These are phyloP conservation scores for Eucalyptus microcorys DNA, from an alignment of 345 rosid species.

Conservation along the genomic window DNA sequence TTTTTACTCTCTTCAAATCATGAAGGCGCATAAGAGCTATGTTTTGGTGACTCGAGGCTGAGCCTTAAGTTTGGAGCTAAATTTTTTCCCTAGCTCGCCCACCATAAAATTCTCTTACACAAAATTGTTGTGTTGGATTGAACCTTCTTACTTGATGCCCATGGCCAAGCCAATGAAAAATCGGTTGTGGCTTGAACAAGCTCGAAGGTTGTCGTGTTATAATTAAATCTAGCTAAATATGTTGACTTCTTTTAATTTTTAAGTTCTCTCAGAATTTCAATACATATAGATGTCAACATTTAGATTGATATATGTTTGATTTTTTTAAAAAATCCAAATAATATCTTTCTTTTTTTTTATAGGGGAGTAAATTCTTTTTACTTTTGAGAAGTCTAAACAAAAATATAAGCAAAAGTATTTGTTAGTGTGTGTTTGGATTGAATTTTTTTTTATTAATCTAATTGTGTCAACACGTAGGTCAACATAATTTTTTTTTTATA, in stretches of 20 bases:
- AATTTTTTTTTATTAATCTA: background rate
- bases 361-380: background rate
- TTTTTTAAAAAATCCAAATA: background rate
- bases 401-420: background rate
- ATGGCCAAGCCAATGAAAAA: too few relatives aligned
- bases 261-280: background rate
- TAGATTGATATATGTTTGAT: background rate
- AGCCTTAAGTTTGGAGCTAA: background rate
- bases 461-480: background rate
- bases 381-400: background rate
- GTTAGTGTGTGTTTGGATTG: background rate
- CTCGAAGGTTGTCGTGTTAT: background rate
- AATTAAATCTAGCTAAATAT: accelerated
- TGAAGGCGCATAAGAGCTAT: background rate
- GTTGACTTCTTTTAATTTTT: background rate
- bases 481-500: background rate
- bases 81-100: background rate
- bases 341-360: background rate
- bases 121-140: background rate
- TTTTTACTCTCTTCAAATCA: background rate
- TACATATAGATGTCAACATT: background rate
- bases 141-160: background rate
- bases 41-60: accelerated
- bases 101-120: background rate
- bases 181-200: accelerated